Conservation (phyloP, 129 eudicot genomes). For the Rutidosis leptorrhynchoides region DNA sequence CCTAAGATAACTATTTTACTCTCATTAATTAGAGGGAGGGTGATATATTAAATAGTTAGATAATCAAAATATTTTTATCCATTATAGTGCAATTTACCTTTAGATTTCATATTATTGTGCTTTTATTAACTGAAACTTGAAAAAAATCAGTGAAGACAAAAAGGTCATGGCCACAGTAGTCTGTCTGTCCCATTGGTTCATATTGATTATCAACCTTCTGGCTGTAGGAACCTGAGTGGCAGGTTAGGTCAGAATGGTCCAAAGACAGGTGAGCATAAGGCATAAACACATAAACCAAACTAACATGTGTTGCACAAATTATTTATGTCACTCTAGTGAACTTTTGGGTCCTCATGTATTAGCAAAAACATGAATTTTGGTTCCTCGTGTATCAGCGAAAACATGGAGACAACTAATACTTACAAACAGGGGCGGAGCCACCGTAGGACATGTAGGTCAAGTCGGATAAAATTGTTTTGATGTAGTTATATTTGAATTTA, state of each 20-base stretch:
- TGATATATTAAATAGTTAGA: neutral
- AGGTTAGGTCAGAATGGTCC: slow-evolving; percentile 29
- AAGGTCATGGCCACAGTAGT: slow-evolving; percentile 1
- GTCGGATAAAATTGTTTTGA: too few species aligned
- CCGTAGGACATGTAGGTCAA: too few species aligned
- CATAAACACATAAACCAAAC: slow-evolving; percentile 10
- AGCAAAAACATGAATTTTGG: too few species aligned
- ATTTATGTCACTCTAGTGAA: neutral
- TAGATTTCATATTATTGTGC: slow-evolving; percentile 9
- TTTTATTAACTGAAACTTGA: neutral
- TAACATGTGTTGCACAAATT: neutral
- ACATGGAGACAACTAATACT: neutral
- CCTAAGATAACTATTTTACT: neutral
- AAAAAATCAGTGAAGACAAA: slow-evolving; percentile 4
- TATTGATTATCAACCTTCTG: slow-evolving; percentile 23
- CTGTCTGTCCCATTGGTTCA: slow-evolving; percentile 30
- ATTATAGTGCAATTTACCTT: too few species aligned
- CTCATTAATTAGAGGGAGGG: neutral
- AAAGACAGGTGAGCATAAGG: slow-evolving; percentile 19
- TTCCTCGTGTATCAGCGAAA: neutral
- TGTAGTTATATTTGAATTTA: too few species aligned
- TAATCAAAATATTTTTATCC: neutral
- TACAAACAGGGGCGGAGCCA: too few species aligned
- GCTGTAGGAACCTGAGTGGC: slow-evolving; percentile 31
- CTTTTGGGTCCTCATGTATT: neutral